Evolutionary conservation across 768 basidiomycete species (phyloP).

Genomic region (Leccinellum rugosiceps): DNA sequence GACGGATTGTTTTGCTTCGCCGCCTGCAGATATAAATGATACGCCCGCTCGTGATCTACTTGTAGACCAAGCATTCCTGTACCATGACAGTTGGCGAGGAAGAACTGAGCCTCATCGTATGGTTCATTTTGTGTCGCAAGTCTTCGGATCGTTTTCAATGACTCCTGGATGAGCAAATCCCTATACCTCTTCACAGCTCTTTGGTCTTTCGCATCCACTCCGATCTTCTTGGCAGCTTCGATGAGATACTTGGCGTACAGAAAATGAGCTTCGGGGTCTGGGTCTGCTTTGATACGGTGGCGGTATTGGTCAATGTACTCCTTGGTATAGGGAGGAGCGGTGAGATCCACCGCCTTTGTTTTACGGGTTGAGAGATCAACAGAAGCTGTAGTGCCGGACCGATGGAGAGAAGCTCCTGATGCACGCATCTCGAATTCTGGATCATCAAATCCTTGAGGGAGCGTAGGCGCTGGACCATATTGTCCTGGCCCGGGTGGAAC

Average conservation of each 20-base stretch:
- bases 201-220: conserved; percentile 68
- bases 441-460: conserved; percentile 33
- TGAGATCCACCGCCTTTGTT: conserved; percentile 79
- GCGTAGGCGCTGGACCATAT: conserved; percentile 24
- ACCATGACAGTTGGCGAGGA: conserved; percentile 95
- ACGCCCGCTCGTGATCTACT: conserved; percentile 97
- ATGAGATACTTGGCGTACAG: conserved; percentile 98
- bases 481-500: conserved; percentile 11
- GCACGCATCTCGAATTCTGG: conserved; percentile 54
- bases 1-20: conserved; percentile 96
- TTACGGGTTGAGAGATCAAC: conserved; percentile 58
- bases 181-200: conserved; percentile 88
- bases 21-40: conserved; percentile 95
- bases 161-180: conserved; percentile 82
- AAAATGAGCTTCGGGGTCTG: conserved; percentile 97
- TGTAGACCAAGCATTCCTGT: conserved; percentile 94
- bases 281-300: conserved; percentile 93
- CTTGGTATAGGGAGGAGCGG: conserved; percentile 85
- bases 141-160: conserved; percentile 87
- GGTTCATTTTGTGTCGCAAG: conserved; percentile 90
- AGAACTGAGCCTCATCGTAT: conserved; percentile 97
- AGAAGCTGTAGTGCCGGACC: conserved; percentile 56
- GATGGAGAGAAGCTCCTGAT: conserved; percentile 44
- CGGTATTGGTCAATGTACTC: conserved; percentile 98
- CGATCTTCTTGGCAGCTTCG: conserved; percentile 93